phyloP scores from a whole-genome alignment of 495 filamentous ascomycete genomes.

The Penicillium manginii region DNA sequence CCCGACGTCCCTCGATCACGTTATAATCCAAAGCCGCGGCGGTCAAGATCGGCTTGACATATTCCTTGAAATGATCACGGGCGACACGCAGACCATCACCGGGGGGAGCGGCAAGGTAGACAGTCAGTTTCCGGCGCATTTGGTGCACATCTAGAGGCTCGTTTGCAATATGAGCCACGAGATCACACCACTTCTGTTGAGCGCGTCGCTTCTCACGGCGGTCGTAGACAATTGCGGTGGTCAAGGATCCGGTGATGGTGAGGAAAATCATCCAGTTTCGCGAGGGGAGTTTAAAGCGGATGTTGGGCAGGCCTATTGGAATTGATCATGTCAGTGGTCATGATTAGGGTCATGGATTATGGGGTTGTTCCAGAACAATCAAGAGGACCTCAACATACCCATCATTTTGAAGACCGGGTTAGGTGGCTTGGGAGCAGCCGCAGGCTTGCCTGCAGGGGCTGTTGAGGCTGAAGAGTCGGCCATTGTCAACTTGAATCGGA shows the following conservation, averaged over 20 bases:
- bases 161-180: slow-evolving; percentile 83
- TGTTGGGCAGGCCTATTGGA: slow-evolving; percentile 66
- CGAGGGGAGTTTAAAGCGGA: slow-evolving; percentile 85
- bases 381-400: slow-evolving; percentile 46
- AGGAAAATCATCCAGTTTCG: slow-evolving; percentile 98
- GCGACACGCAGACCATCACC: slow-evolving; percentile 79
- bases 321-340: neutral
- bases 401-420: slow-evolving; percentile 78
- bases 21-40: slow-evolving; percentile 93
- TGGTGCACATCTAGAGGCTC: slow-evolving; percentile 71
- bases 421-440: slow-evolving; percentile 48
- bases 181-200: slow-evolving; percentile 82
- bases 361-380: too few species aligned
- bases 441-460: slow-evolving; percentile 35
- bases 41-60: slow-evolving; percentile 90
- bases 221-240: slow-evolving; percentile 82
- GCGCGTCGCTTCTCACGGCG: slow-evolving; percentile 81
- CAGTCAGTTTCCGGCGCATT: slow-evolving; percentile 82
- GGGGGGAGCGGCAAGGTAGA: slow-evolving; percentile 84
- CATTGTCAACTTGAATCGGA: slow-evolving; percentile 30
- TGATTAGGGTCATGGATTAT: slow-evolving; percentile 3
- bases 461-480: slow-evolving; percentile 42
- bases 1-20: slow-evolving; percentile 84
- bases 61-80: slow-evolving; percentile 93
- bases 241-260: slow-evolving; percentile 74